Conservation (phyloP, 2,329 filamentous ascomycete species). For the Aureobasidium mangrovei region DNA sequence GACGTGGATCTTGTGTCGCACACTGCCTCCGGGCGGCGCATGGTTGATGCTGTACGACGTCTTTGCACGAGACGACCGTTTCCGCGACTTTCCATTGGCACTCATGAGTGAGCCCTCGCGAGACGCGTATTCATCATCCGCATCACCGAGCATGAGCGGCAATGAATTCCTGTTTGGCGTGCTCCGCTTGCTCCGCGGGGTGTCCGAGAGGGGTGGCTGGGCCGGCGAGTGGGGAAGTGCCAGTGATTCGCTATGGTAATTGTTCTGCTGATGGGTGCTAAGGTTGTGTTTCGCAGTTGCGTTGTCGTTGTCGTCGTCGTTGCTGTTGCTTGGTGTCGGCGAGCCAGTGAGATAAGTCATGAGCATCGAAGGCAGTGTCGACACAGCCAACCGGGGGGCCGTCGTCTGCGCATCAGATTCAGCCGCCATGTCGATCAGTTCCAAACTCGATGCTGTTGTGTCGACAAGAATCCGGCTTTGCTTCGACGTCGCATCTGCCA, state of each 20-base stretch:
- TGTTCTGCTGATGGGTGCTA: neutral
- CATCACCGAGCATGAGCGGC: constrained; percentile 28
- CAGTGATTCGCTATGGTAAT: neutral
- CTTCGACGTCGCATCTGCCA: neutral
- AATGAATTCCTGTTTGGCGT: constrained; percentile 7
- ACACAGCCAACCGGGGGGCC: constrained; percentile 10
- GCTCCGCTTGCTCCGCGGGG: neutral
- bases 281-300: neutral
- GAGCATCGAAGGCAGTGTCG: constrained; percentile 31
- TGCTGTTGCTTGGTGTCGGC: neutral
- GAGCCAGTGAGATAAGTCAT: constrained; percentile 10
- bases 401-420: neutral
- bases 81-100: constrained; percentile 16
- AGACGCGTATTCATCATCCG: constrained; percentile 24
- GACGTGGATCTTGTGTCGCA: constrained; percentile 53
- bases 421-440: constrained; percentile 1
- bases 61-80: constrained; percentile 38
- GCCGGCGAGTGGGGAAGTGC: neutral
- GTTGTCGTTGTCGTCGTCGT: neutral
- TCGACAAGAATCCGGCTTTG: neutral
- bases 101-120: constrained; percentile 21
- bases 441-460: neutral
- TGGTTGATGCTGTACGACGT: constrained; percentile 61
- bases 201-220: neutral
- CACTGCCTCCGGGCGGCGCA: constrained; percentile 50